Percentiles rank a stretch among this genome's conserved stretches.
Conservation (phyloP, 371 early-diverging fungal genomes). For the Lichtheimia ornata region DNA sequence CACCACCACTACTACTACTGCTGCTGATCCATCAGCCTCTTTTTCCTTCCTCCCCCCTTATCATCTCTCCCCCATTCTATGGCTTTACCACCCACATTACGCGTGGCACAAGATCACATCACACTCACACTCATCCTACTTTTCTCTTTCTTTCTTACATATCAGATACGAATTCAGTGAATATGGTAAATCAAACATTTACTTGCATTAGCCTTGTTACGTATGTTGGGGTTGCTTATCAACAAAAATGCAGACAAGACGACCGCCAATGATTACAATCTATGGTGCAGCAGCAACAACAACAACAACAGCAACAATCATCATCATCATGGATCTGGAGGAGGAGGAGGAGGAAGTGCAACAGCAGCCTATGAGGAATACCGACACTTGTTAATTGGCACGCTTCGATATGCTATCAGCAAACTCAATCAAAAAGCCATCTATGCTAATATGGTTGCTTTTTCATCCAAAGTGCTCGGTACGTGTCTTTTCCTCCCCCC, state of each 20-base stretch:
- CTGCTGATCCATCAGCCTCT: background rate
- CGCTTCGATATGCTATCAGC: conserved; percentile 44
- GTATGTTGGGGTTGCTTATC: no score
- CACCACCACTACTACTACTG: background rate
- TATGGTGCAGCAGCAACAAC: no score
- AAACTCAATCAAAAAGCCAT: conserved; percentile 48
- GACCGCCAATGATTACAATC: no score
- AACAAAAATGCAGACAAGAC: no score
- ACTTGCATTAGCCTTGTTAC: no score
- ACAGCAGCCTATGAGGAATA: conserved; percentile 16
- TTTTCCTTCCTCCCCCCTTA: background rate
- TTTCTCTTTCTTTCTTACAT: no score
- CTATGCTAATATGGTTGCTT: conserved; percentile 52
- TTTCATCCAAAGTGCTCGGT: conserved; percentile 54
- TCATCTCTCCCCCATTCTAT: background rate
- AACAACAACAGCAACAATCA: no score
- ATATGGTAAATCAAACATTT: no score
- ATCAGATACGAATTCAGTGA: no score
- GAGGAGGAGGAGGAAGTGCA: no score
- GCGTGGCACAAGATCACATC: conserved; percentile 24
- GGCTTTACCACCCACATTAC: conserved; percentile 16
- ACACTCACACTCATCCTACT: no score
- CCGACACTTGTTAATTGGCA: conserved; percentile 16
- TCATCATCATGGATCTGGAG: background rate
- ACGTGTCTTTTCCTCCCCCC: background rate